These are phyloP conservation scores for Backusella macrospora DNA, from an alignment of 192 early-diverging fungal species.

Conservation along the genomic window DNA sequence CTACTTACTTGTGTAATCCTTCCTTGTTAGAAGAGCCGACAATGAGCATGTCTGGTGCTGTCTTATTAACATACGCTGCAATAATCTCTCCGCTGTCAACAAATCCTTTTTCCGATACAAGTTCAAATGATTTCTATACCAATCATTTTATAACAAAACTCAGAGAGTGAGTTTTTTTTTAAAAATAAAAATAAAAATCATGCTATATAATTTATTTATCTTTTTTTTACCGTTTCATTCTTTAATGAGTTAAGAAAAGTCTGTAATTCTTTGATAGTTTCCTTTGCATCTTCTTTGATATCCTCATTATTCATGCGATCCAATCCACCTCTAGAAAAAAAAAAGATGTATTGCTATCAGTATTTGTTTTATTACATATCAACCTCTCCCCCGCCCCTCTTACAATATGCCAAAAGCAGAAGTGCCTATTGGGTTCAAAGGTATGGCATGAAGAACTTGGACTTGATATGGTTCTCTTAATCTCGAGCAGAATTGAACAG, in stretches of 20 bases:
- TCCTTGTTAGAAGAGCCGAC: slow-evolving; percentile 17
- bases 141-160: too few species aligned
- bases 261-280: neutral
- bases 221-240: neutral
- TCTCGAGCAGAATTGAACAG: neutral
- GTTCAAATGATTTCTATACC: neutral
- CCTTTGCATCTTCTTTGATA: slow-evolving; percentile 15
- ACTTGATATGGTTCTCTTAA: neutral
- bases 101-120: neutral
- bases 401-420: slow-evolving; percentile 6
- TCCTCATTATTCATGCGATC: slow-evolving; percentile 17
- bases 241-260: neutral
- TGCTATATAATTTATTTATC: neutral
- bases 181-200: neutral
- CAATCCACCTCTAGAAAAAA: neutral
- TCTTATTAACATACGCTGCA: neutral
- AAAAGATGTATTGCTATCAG: too few species aligned
- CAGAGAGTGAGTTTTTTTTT: neutral
- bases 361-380: too few species aligned
- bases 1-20: slow-evolving; percentile 6
- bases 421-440: neutral
- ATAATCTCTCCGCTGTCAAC: slow-evolving; percentile 1
- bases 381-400: too few species aligned
- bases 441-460: neutral
- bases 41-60: neutral